Evolutionary conservation across 2,329 filamentous ascomycete species (phyloP), one percentile per base, ranked within the genome.

Genomic region (Phaeomoniella chlamydospora): DNA sequence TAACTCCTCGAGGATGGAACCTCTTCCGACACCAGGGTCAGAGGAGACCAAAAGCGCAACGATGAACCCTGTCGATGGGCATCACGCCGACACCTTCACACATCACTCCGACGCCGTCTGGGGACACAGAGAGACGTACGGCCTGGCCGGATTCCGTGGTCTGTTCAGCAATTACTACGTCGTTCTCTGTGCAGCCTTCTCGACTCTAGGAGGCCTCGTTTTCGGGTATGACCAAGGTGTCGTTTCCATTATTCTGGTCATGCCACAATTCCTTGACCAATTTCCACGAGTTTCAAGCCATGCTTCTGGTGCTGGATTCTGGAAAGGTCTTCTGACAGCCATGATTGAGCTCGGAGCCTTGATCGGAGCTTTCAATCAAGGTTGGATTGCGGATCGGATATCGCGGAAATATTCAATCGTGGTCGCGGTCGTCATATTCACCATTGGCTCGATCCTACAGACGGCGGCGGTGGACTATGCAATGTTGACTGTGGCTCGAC

Each of bases 321-420:
- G 53, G 49, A 61, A 61, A 39, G 58, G 58, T n/a, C 39, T 61
- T 41, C 54, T 70, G 54, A 71, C 67, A 5, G 67, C 67, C 3
- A 70, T 70, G 65, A 63, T 72, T 34, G 65, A 70, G 40, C 44
- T 70, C 14, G 67, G 68, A n/a, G 68, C 67, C 5, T 49, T 69
- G 13, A 34, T 61, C 3, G 58, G 62, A 35, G 61, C 62, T 3
- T 37, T 66, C 14, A 64, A 62, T 26, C 57, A 63, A 38, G 62
- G 62, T 3, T 70, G 60, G 53, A 56, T 70, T 22, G 67, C 67
- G 1, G 68, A 72, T 41, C 64, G 59, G 42, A 59, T 69, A 22
- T 69, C 65, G 3, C 54, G 68, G 26, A 66, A 68, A 36, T 67
- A 65, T 41, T 64, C 64, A 3, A 68, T 72, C 29, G 44, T 68